Conservation (phyloP, 306 rosid species). For the Vachellia collinsii region DNA sequence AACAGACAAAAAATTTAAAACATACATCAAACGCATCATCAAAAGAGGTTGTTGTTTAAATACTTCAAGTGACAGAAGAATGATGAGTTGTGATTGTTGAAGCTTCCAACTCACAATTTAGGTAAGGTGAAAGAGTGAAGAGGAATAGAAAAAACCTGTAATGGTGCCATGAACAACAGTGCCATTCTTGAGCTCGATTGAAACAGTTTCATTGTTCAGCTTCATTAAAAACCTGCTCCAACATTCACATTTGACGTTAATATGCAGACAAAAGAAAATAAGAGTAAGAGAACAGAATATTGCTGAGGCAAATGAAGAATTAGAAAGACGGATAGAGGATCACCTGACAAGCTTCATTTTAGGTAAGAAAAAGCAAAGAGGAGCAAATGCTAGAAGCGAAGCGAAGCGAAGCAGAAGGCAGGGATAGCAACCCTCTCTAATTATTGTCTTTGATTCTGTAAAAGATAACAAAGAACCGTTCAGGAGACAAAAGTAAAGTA, state of each 20-base stretch:
- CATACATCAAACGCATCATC: too few species aligned
- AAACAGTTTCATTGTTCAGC: slow-evolving; percentile 76
- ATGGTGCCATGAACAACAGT: slow-evolving; percentile 73
- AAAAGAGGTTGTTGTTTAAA: too few species aligned
- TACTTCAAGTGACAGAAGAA: too few species aligned
- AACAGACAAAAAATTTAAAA: too few species aligned
- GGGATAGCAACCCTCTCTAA: not conserved
- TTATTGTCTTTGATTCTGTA: not conserved
- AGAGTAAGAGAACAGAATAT: not conserved
- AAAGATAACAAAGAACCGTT: not conserved
- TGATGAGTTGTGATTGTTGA: too few species aligned
- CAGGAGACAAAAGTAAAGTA: not conserved
- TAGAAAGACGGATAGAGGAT: not conserved
- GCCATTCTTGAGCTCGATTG: slow-evolving; percentile 38
- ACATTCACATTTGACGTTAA: not conserved
- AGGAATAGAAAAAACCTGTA: slow-evolving; percentile 48
- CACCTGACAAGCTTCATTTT: slow-evolving; percentile 56
- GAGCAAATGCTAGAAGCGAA: slow-evolving; percentile 12
- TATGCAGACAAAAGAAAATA: not conserved
- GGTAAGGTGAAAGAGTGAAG: not conserved
- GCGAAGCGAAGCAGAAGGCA: slow-evolving; percentile 3
- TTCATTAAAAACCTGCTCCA: slow-evolving; percentile 66
- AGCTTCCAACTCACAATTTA: too few species aligned
- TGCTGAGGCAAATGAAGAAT: not conserved
- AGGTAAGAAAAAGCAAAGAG: not conserved